phyloP scores from a whole-genome alignment of 768 basidiomycete genomes.

The Megacollybia marginata region DNA sequence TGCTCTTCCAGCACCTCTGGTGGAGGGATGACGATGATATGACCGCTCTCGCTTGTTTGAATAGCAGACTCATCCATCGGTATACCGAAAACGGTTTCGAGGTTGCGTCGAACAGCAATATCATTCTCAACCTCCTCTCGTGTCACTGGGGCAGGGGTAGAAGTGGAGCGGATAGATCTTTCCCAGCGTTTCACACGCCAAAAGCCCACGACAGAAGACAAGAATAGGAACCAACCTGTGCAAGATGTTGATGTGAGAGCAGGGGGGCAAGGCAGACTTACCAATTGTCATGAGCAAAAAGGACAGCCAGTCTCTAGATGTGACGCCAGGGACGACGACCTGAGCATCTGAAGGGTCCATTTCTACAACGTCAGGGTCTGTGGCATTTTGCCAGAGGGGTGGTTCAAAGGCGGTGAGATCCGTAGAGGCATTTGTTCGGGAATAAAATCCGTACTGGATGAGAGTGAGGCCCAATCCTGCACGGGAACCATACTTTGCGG shows the following conservation, averaged over 20 bases:
- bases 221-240: conserved; percentile 83
- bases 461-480: conserved; percentile 94
- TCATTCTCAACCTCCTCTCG: conserved; percentile 47
- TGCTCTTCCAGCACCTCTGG: conserved; percentile 31
- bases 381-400: background rate
- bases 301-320: conserved; percentile 81
- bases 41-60: conserved; percentile 17
- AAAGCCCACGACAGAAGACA: conserved; percentile 76
- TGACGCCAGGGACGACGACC: conserved; percentile 20
- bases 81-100: conserved; percentile 48
- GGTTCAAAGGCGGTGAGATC: conserved; percentile 8
- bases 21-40: conserved; percentile 19
- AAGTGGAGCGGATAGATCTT: conserved; percentile 47
- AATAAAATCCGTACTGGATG: conserved; percentile 86
- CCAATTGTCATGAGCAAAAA: conserved; percentile 90
- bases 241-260: background rate
- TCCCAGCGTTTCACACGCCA: conserved; percentile 87
- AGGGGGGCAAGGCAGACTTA: conserved; percentile 17
- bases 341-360: conserved; percentile 13
- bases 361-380: background rate
- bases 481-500: conserved; percentile 88
- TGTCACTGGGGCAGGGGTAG: conserved; percentile 22
- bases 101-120: conserved; percentile 37
- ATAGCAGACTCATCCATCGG: conserved; percentile 25
- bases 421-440: conserved; percentile 29